phyloP scores from a whole-genome alignment of 2,329 filamentous ascomycete species.

The Tricladium varicosporioides region DNA sequence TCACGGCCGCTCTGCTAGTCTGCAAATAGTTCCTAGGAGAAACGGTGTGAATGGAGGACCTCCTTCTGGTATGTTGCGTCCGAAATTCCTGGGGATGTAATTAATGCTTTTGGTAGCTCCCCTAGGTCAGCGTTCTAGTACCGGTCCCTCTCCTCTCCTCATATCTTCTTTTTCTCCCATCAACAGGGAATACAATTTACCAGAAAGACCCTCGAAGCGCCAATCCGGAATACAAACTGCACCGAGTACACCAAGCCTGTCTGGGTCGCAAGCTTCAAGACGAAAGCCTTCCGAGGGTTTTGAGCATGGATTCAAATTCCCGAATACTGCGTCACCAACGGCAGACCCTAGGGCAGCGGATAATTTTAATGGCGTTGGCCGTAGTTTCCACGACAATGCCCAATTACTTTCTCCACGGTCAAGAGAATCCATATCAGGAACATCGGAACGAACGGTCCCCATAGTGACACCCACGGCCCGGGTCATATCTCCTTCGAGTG shows the following conservation, averaged over 20 bases:
- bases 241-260: conserved; percentile 40
- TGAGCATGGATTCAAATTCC: conserved; percentile 56
- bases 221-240: conserved; percentile 33
- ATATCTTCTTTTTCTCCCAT: conserved; percentile 31
- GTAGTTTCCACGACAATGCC: conserved; percentile 13
- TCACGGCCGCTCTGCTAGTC: conserved; percentile 76
- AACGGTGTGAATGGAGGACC: conserved; percentile 40
- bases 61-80: conserved; percentile 37
- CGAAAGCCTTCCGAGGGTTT: conserved; percentile 25
- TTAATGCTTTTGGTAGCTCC: conserved; percentile 22
- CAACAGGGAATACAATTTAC: conserved; percentile 25
- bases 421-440: conserved; percentile 41
- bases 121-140: conserved; percentile 33
- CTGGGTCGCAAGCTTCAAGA: conserved; percentile 37
- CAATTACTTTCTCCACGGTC: conserved; percentile 29
- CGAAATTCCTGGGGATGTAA: not conserved
- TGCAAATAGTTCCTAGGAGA: conserved; percentile 66
- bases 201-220: conserved; percentile 20
- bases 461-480: conserved; percentile 51
- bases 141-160: conserved; percentile 36
- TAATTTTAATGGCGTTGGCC: conserved; percentile 6
- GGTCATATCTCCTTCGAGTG: conserved; percentile 75
- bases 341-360: conserved; percentile 15
- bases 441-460: conserved; percentile 58
- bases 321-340: conserved; percentile 40